Percentiles rank a stretch among this genome's conserved stretches.
Evolutionary conservation across 371 early-diverging fungal genomes (phyloP).

Genomic region (Funneliformis caledonium): DNA sequence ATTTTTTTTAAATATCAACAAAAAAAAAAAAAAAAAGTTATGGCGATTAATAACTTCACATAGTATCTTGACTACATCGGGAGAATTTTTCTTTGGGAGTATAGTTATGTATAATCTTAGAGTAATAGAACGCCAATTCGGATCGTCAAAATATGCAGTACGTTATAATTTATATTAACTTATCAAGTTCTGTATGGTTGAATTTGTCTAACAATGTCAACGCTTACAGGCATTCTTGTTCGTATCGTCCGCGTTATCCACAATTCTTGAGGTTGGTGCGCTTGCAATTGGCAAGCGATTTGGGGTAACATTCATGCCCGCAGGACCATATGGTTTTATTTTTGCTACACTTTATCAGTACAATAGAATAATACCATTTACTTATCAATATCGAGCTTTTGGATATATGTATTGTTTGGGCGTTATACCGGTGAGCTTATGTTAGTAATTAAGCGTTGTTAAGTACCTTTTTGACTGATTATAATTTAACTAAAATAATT

Average conservation of each 20-base stretch:
- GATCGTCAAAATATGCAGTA: constrained; percentile 40
- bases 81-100: constrained; percentile 33
- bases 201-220: background rate
- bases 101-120: constrained; percentile 30
- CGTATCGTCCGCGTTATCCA: constrained; percentile 32
- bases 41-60: constrained; percentile 37
- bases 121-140: constrained; percentile 39
- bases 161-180: background rate
- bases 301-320: constrained; percentile 20
- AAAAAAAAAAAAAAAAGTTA: constrained; percentile 3
- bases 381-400: background rate
- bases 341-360: constrained; percentile 39
- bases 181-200: background rate
- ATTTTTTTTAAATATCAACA: background rate
- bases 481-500: background rate
- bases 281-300: constrained; percentile 7
- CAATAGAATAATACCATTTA: constrained; percentile 23
- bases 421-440: constrained; percentile 7
- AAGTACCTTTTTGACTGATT: background rate
- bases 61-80: constrained; percentile 7
- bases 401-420: constrained; percentile 10
- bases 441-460: background rate
- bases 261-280: constrained; percentile 37
- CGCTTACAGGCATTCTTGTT: constrained; percentile 33
- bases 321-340: constrained; percentile 37